A percentile compares a stretch with the other conserved stretches of the same genome.
Evolutionary conservation across 805 yeast genomes (phyloP).

Genomic region (Saccharomycopsis malanga): DNA sequence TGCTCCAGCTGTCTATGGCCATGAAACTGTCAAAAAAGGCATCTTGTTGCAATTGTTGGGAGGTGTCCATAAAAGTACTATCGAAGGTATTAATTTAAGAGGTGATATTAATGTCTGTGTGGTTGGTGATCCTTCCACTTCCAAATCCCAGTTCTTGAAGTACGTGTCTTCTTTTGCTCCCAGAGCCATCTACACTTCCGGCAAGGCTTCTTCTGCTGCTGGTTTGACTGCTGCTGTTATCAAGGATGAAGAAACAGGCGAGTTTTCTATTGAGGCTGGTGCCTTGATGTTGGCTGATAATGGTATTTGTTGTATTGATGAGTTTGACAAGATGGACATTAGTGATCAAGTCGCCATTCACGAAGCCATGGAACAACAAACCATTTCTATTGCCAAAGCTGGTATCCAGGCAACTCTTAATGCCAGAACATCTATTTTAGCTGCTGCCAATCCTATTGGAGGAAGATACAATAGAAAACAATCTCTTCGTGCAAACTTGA

Average conservation of each 20-base stretch:
- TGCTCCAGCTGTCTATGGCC: slow-evolving; percentile 96
- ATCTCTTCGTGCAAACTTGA: slow-evolving; percentile 77
- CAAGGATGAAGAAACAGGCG: slow-evolving; percentile 95
- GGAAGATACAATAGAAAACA: slow-evolving; percentile 89
- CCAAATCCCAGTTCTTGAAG: slow-evolving; percentile 91
- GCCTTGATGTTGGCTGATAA: slow-evolving; percentile 97
- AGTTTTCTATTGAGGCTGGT: slow-evolving; percentile 96
- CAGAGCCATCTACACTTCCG: slow-evolving; percentile 92
- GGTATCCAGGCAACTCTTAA: slow-evolving; percentile 97
- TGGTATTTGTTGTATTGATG: slow-evolving; percentile 97
- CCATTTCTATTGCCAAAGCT: slow-evolving; percentile 96
- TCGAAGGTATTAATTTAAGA: slow-evolving; percentile 90
- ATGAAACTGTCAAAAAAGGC: slow-evolving; percentile 90
- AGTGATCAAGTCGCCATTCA: slow-evolving; percentile 96
- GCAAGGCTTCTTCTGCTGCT: slow-evolving; percentile 97
- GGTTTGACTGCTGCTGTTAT: slow-evolving; percentile 98
- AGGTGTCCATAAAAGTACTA: slow-evolving; percentile 90
- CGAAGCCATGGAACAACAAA: slow-evolving; percentile 99
- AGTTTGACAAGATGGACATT: slow-evolving; percentile 96
- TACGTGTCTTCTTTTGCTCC: slow-evolving; percentile 90
- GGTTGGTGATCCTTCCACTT: slow-evolving; percentile 97
- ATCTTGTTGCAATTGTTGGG: slow-evolving; percentile 81
- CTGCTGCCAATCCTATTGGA: slow-evolving; percentile 99
- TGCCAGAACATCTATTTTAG: slow-evolving; percentile 92
- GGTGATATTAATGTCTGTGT: slow-evolving; percentile 96